Evolutionary conservation across 805 yeast species (phyloP), one percentile per base, ranked within the genome.

Genomic region (Candida argentea): DNA sequence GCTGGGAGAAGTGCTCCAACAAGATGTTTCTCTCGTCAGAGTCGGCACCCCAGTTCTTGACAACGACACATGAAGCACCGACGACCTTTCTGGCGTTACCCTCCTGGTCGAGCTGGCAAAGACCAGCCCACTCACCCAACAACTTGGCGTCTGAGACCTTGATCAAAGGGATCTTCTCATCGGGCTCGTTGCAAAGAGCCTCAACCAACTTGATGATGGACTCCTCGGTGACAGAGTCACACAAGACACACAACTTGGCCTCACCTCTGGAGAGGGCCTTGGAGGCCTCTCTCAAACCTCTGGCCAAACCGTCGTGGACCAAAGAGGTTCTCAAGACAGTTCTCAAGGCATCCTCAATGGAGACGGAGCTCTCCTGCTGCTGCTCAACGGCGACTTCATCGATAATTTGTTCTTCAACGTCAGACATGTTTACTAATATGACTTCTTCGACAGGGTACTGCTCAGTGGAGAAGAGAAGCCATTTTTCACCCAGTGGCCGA

Each of bases 81-180:
- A 91, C 98, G 57, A 91, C 97, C 85, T 91, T 91, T 78, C 96
- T 86, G 72, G 97, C 95, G 76, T 89, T 86, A 73, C 98, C 99
- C 58, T 91, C 97, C 73, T 95, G 85, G 93, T 91, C 97, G 58
- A 89, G 79, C 73, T 86, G 85, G 76, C 95, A 91, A 54, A 91
- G 76, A 82, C 98, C 98, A 60, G 97, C 97, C 98, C 98, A 91
- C 77, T 91, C 97, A 78, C 99, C 99, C 64, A 91, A 79, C 75
- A 85, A 83, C 81, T 91, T 91, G 62, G 97, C 95, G 64, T 91
- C 98, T 55, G 97, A 83, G 54, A 91, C 97, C 82, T 91, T 91
- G 81, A 91, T 82, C 69, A 91, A 76, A 57, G 98, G 97, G 52
- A 89, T 85, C 73, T 84, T 83, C 69, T 78, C 75, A 63, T 84